Base-by-base conservation (phyloP, 2,329 filamentous ascomycete genomes). In the Madurella fahalii region DNA sequence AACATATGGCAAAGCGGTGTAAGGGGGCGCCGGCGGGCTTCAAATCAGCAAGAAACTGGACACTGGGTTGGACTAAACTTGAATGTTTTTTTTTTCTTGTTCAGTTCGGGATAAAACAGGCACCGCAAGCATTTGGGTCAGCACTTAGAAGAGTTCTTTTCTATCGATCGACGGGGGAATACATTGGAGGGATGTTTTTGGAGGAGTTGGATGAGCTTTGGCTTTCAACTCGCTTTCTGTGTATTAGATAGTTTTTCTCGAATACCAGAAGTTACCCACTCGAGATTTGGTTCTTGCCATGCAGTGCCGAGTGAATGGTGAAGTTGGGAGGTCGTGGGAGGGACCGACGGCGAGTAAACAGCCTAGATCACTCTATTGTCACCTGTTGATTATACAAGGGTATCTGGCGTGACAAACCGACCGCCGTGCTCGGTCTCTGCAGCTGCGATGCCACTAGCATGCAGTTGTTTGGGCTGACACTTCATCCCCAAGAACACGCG, bases 221-320 rank as follows among this genome's bases (percentile, higher is more conserved):
- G 70, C 74, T 48, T 57, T 59, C 72, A 79, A 76, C 80, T 81
- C 79, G 80, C 81, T 83, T 79, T 83, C 80, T 84, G 81, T 71
- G 81, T 83, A 83, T 80, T 73, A 77, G 72, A 77, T 80, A 78
- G 54, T 72, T 66, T 71, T 53, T 61, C 62, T 59, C 69, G 61
- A 80, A 83, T 83, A 83, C 79, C 80, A 84, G 81, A 83, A 80
- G 78, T 82, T 83, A 84, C 81, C 81, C 80, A 80, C 80, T 82
- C 76, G 79, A 62, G 37, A 15, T 50, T 49, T 54, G 17, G 11
- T n/a, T 40, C 9, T 45, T 34, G 30, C 44, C 40, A n/a, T 41
- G 25, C 18, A 16, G 17, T 31, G 13, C 34, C 34, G 13, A 37
- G 34, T 37, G 9, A 37, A 25, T 25, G 7, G 25, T 40, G 39